Base-by-base conservation (phyloP, 2,329 filamentous ascomycete species). In the Juglanconis sp. region DNA sequence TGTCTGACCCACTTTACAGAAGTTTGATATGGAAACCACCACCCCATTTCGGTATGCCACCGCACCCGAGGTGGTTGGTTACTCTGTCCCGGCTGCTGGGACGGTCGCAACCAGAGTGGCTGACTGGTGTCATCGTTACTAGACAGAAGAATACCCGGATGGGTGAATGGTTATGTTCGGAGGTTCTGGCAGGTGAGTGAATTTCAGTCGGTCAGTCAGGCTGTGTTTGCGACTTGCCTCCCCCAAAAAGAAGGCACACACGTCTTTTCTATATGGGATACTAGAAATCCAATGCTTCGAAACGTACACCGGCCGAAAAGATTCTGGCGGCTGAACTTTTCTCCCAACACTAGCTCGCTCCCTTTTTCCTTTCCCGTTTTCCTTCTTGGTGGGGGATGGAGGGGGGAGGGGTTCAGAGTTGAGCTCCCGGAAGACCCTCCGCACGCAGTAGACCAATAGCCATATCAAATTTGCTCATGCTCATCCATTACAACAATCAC, bases 21-120 rank as follows among this genome's bases (percentile, higher is more conserved):
- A 96, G 92, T 73, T 78, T 99, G 72, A 97, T 99, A 69, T 99
- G 93, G 93, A 99, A 98, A 74, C 94, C 95, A 59, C 95, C 95
- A 63, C 95, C 95, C 66, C 91, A 96, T 72, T 97, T 90, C 73
- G 94, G 94, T 97, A 87, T 64, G 74, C 62, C 53, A 15, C 13
- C 53, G 13, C 15, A 44, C 35, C 42, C 59, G 38, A 50, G 2
- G 24, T 24, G 24, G 24, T 24, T 2, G 24, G 24, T 24, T 24
- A 24, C 24, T 24, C 24, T 24, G 24, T 24, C 61, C 53, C 57
- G 42, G 42, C 58, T 35, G 3, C 31, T 8, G 5, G 7, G n/a
- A 42, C 34, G 17, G 17, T 17, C 9, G 15, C 32, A 50, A 35
- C 50, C 24, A 24, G 24, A 24, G 44, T 48, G 32, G 31, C 58